A percentile compares a stretch with the other conserved stretches of the same genome.
phyloP scores from a whole-genome alignment of 139 green algal genomes.

The Coelastrella sp. region DNA sequence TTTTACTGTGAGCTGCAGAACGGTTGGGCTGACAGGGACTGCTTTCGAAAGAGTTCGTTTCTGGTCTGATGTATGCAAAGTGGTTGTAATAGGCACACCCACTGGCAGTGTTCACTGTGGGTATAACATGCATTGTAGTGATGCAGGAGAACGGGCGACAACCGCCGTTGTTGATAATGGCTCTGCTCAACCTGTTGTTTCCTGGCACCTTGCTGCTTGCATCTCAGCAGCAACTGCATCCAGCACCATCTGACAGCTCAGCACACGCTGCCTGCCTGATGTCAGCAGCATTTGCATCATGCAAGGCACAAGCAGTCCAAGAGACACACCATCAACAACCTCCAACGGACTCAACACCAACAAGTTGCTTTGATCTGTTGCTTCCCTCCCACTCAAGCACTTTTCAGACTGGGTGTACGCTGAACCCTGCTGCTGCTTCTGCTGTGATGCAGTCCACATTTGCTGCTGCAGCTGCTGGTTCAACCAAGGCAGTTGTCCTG shows the following conservation, averaged over 20 bases:
- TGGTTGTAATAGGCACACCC: too few relatives aligned
- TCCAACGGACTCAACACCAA: not conserved
- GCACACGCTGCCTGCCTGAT: not conserved
- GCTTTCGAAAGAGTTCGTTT: too few relatives aligned
- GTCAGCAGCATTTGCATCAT: not conserved
- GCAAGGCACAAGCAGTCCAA: conserved; percentile 8
- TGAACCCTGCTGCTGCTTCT: not conserved
- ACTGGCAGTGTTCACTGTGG: too few relatives aligned
- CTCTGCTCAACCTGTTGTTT: not conserved
- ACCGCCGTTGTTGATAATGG: too few relatives aligned
- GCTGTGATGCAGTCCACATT: not conserved
- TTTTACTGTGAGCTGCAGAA: too few relatives aligned
- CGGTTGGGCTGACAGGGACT: too few relatives aligned
- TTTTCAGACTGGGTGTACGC: not conserved
- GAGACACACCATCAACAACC: conserved; percentile 11
- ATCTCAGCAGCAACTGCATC: not conserved
- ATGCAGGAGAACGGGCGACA: too few relatives aligned
- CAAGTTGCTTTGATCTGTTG: not conserved
- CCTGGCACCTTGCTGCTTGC: not conserved
- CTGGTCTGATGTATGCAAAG: too few relatives aligned
- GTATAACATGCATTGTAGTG: too few relatives aligned
- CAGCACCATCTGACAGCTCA: not conserved
- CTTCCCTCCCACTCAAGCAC: too few relatives aligned
- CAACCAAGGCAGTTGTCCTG: conserved; percentile 8
- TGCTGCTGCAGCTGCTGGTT: conserved; percentile 39